Conservation (phyloP, 73 alveolate species). For the Symbiodinium pilosum region DNA sequence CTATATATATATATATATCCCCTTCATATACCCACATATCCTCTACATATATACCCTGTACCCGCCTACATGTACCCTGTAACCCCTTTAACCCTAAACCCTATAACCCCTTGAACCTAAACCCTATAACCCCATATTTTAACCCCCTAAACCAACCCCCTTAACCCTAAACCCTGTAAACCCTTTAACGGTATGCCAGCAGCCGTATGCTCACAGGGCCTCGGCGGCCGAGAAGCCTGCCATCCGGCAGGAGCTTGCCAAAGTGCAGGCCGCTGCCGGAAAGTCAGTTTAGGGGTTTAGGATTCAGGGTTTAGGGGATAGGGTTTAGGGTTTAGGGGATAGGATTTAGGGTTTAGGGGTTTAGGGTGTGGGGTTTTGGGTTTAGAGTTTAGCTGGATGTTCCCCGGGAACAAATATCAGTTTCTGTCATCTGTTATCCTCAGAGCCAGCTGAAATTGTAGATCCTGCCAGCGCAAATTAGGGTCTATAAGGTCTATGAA, state of each 20-base stretch:
- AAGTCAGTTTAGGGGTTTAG: background rate
- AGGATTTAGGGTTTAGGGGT: background rate
- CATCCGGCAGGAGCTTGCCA: slow-evolving; percentile 6
- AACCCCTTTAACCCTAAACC: too few relatives aligned
- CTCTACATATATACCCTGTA: too few relatives aligned
- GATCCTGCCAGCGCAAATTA: too few relatives aligned
- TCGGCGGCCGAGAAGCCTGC: background rate
- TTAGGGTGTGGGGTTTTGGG: background rate
- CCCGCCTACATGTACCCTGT: too few relatives aligned
- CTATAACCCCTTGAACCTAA: too few relatives aligned
- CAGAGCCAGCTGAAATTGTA: too few relatives aligned
- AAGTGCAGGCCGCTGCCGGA: background rate
- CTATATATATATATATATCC: too few relatives aligned
- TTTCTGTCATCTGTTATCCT: too few relatives aligned
- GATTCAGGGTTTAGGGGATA: background rate
- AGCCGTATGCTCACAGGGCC: background rate
- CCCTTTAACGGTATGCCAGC: background rate
- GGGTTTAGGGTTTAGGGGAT: background rate
- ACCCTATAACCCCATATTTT: too few relatives aligned
- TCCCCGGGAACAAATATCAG: too few relatives aligned
- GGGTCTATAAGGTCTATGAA: too few relatives aligned
- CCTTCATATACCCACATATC: too few relatives aligned
- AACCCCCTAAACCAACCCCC: background rate
- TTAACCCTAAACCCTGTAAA: background rate
- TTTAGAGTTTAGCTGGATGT: background rate